Conservation (phyloP, 805 yeast species). For the Monosporozyma yasuniensis region DNA sequence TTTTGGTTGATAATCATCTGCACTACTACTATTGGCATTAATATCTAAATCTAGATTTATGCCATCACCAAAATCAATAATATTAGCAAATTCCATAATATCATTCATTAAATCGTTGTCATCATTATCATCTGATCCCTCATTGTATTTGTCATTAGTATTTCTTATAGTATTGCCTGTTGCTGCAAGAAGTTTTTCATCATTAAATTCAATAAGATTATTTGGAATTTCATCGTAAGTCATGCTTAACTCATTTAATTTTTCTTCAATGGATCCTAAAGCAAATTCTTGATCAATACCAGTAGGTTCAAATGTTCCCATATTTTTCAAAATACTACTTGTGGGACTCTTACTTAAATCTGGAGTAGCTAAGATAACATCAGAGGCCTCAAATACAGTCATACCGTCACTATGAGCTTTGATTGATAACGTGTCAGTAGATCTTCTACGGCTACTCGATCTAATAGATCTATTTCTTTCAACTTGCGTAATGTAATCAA, state of each 20-base stretch:
- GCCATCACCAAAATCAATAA: conserved; percentile 39
- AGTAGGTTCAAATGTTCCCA: conserved; percentile 19
- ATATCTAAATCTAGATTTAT: conserved; percentile 30
- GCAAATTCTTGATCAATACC: conserved; percentile 6
- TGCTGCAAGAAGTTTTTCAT: background rate
- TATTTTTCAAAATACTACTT: conserved; percentile 29
- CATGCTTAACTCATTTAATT: conserved; percentile 17
- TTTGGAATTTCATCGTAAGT: conserved; percentile 13
- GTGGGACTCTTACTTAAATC: conserved; percentile 32
- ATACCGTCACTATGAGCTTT: conserved; percentile 41
- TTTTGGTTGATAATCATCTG: background rate
- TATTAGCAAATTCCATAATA: conserved; percentile 38
- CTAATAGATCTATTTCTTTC: conserved; percentile 60
- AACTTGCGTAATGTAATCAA: conserved; percentile 61
- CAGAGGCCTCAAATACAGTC: conserved; percentile 34
- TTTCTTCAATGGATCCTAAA: conserved; percentile 24
- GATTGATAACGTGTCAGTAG: conserved; percentile 29
- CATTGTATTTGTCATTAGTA: background rate
- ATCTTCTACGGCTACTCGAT: conserved; percentile 32
- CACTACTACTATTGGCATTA: conserved; percentile 4
- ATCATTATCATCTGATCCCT: conserved; percentile 9
- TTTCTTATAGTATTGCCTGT: background rate
- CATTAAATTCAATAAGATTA: background rate
- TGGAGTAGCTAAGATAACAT: conserved; percentile 27
- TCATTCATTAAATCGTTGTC: conserved; percentile 33